Conservation (phyloP, 371 early-diverging fungal genomes). For the Fennellomyces sp. region DNA sequence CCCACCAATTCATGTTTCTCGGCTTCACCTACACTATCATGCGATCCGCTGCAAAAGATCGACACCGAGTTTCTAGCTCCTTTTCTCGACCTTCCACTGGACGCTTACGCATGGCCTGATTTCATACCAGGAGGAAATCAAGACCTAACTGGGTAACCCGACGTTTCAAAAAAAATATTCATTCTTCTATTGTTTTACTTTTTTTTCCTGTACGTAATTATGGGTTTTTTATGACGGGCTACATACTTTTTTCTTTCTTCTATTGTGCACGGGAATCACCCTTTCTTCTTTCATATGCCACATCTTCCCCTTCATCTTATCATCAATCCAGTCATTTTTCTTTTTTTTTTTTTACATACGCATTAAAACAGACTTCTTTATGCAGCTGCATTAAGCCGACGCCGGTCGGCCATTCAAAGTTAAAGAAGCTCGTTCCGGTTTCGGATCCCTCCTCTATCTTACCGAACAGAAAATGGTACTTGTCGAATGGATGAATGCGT, state of each 20-base stretch:
- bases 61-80: background rate
- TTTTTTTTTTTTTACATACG: no score
- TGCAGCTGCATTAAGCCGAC: background rate
- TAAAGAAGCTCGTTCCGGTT: background rate
- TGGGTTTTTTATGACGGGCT: no score
- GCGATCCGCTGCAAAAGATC: background rate
- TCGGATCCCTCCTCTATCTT: background rate
- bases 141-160: background rate
- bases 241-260: no score
- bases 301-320: background rate
- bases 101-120: background rate
- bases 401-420: background rate
- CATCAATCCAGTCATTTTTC: slow-evolving; percentile 1
- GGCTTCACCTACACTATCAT: background rate
- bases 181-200: no score
- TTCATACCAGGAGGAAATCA: background rate
- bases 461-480: slow-evolving; percentile 1
- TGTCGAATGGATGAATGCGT: slow-evolving; percentile 23
- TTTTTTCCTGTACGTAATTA: no score
- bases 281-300: background rate
- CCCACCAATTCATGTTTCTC: background rate
- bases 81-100: background rate
- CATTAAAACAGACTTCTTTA: no score
- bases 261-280: no score
- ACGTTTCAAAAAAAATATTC: background rate